Percentiles rank a stretch among this genome's conserved stretches.
These are phyloP conservation scores for Cutaneotrichosporon curvatum DNA, from an alignment of 1,284 basidiomycete genomes.

Conservation along the genomic window DNA sequence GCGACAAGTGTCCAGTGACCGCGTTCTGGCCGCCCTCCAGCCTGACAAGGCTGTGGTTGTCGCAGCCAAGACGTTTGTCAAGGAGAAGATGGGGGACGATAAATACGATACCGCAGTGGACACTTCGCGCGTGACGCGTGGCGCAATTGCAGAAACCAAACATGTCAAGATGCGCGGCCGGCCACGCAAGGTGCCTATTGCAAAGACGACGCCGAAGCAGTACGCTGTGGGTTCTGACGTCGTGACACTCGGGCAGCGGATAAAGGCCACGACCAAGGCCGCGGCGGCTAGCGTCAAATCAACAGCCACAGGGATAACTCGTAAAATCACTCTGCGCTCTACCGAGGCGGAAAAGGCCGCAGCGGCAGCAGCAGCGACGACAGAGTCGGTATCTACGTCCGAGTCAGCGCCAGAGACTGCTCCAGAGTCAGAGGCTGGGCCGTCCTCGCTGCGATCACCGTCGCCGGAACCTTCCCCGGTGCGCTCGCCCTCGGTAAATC, in stretches of 20 bases:
- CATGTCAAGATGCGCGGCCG: neutral
- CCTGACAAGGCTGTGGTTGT: constrained; percentile 9
- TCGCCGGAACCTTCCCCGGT: too few species aligned
- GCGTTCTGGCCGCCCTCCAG: constrained; percentile 15
- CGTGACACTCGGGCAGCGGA: constrained; percentile 1
- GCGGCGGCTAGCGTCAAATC: neutral
- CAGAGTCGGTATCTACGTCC: too few species aligned
- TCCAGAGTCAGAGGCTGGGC: too few species aligned
- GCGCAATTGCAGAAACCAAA: neutral
- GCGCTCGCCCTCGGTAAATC: too few species aligned
- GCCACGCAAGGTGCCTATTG: neutral
- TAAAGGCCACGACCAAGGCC: constrained; percentile 5
- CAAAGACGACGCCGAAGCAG: constrained; percentile 6
- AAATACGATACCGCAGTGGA: constrained; percentile 7
- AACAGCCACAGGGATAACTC: neutral
- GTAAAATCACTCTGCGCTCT: constrained; percentile 10
- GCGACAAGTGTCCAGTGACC: constrained; percentile 10
- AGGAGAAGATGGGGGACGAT: constrained; percentile 18
- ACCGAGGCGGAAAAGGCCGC: neutral
- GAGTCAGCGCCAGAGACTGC: too few species aligned
- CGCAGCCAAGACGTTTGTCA: constrained; percentile 17
- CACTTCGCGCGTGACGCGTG: constrained; percentile 7
- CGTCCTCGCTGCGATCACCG: too few species aligned
- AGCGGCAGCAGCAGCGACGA: neutral
- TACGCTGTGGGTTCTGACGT: neutral